Conservation (phyloP, 208 protist species). For the Leishmania amazonensis region DNA sequence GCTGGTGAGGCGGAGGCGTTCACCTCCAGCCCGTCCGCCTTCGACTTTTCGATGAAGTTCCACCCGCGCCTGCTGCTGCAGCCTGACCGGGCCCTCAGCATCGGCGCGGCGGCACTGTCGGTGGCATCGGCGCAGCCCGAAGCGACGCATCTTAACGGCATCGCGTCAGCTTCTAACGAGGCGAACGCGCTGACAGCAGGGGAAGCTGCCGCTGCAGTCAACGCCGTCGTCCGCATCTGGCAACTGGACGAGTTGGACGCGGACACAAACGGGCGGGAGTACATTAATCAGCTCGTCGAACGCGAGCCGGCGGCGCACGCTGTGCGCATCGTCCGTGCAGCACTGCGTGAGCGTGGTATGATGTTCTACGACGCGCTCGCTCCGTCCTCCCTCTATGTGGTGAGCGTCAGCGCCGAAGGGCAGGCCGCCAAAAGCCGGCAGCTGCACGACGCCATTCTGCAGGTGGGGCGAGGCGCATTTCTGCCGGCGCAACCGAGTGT, state of each 20-base stretch:
- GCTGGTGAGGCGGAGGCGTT: constrained; percentile 58
- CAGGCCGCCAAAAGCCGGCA: constrained; percentile 33
- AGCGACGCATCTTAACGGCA: not conserved
- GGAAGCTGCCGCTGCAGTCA: constrained; percentile 2
- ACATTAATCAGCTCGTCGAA: constrained; percentile 75
- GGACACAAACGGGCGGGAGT: constrained; percentile 49
- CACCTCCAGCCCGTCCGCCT: constrained; percentile 44
- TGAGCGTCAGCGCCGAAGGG: constrained; percentile 47
- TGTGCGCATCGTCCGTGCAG: constrained; percentile 66
- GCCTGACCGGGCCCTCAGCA: constrained; percentile 54
- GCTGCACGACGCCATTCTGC: constrained; percentile 71
- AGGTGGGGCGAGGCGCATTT: constrained; percentile 63
- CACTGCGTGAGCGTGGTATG: constrained; percentile 79
- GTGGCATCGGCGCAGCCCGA: not conserved
- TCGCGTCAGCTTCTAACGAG: not conserved
- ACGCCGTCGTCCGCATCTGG: constrained; percentile 46
- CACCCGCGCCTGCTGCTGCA: constrained; percentile 77
- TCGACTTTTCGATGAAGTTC: constrained; percentile 75
- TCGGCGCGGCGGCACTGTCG: constrained; percentile 1
- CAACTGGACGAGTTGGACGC: constrained; percentile 79
- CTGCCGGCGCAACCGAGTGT: constrained; percentile 38
- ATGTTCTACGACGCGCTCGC: constrained; percentile 84
- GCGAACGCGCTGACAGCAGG: not conserved
- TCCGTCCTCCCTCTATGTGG: constrained; percentile 52
- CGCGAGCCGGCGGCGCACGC: constrained; percentile 79